A percentile compares a stretch with the other conserved stretches of the same genome.
Evolutionary conservation across 208 protist genomes (phyloP).

Genomic region (Willaertia magna): DNA sequence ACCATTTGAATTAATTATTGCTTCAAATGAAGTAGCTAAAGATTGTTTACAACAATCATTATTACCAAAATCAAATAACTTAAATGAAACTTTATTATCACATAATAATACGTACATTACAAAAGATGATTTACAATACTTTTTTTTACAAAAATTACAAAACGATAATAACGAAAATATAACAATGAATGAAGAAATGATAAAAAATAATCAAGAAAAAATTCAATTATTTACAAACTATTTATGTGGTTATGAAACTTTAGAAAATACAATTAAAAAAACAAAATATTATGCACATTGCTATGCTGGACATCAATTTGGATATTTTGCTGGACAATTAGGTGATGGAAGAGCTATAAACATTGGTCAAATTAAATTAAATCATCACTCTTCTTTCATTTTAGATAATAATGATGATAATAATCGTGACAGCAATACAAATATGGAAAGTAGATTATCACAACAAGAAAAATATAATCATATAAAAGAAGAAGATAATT

Average conservation of each 20-base stretch:
- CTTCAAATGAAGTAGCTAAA: not conserved
- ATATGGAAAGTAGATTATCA: not conserved
- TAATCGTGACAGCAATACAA: not conserved
- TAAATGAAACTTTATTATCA: no score
- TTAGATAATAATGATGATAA: not conserved
- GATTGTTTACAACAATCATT: not conserved
- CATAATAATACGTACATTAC: no score
- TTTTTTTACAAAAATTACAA: not conserved
- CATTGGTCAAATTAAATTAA: slow-evolving; percentile 32
- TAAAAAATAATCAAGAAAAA: not conserved
- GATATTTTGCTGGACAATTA: slow-evolving; percentile 41
- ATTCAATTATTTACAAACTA: not conserved
- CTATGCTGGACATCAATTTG: slow-evolving; percentile 39
- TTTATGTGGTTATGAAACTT: not conserved
- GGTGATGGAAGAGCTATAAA: slow-evolving; percentile 41
- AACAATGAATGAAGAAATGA: not conserved
- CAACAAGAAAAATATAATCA: not conserved
- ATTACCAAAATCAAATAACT: not conserved
- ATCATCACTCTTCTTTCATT: not conserved
- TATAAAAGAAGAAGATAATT: not conserved
- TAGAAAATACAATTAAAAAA: not conserved
- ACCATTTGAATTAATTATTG: not conserved
- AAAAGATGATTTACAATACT: no score
- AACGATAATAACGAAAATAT: no score
- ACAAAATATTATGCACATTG: not conserved